Conservation (phyloP, 768 basidiomycete genomes). For the Chalciporus sphaerocephalus region DNA sequence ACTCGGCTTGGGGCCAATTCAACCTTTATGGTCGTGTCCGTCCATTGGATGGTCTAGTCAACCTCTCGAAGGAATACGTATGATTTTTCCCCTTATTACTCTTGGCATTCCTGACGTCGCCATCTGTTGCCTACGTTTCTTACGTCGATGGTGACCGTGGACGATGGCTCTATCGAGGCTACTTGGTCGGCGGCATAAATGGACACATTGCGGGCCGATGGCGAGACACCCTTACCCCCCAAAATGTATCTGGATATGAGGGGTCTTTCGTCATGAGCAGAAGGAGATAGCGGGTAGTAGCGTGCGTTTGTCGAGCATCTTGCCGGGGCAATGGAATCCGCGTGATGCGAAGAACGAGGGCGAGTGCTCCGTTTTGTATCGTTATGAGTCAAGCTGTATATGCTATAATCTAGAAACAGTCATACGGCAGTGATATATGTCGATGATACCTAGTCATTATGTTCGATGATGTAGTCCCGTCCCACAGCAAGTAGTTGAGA, state of each 20-base stretch:
- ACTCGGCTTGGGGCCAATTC: conserved; percentile 91
- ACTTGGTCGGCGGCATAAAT: conserved; percentile 64
- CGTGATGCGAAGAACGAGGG: not conserved
- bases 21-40: conserved; percentile 75
- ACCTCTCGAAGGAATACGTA: conserved; percentile 83
- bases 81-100: conserved; percentile 22
- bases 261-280: conserved; percentile 79
- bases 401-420: not conserved
- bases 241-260: conserved; percentile 69
- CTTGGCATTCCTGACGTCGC: not conserved
- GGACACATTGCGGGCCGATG: conserved; percentile 80
- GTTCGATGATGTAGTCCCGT: not conserved
- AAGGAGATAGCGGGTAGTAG: conserved; percentile 42
- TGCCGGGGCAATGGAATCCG: not conserved
- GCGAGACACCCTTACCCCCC: conserved; percentile 75
- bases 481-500: not conserved
- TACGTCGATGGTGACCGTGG: conserved; percentile 72
- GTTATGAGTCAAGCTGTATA: not conserved
- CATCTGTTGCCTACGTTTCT: not conserved
- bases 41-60: conserved; percentile 76
- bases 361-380: not conserved
- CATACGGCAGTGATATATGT: not conserved
- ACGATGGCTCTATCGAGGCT: conserved; percentile 83
- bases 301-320: not conserved
- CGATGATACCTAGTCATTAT: not conserved